Base-by-base conservation (phyloP, 31 red algal genomes). In the Odonthalia washingtoniensis region DNA sequence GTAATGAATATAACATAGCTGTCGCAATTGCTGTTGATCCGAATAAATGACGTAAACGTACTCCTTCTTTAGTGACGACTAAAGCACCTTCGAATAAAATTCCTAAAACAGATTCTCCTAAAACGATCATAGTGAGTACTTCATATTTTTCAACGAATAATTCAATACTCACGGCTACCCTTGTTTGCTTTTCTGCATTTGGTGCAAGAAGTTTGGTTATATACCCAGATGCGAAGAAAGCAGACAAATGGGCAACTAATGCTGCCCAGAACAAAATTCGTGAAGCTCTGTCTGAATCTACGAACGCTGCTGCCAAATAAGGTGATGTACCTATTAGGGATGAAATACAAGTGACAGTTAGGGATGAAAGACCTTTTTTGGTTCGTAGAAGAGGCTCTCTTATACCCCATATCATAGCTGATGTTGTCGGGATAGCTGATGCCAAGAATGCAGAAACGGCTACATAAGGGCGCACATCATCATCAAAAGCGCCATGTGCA, bases 221-320 rank as follows among this genome's bases (percentile, higher is more conserved):
- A 4, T 35, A 34, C 6, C 49, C 44, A 4, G 90, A 73, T 9
- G 81, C 32, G n/a, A 81, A 74, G 26, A 77, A 28, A 12, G 74
- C 27, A 36, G 72, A 38, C 16, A 84, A 62, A 32, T 91, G 79
- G 2, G 75, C 26, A 49, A 36, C 40, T 24, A 85, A 26, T 4
- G 90, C 53, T 74, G 86, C 57, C 83, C 90, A 87, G 42, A 82
- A 93, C 77, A 86, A 82, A 17, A 70, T 82, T 5, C 77, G 37
- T 17, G 83, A 77, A 18, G 69, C 65, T 26, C 77, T 24, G 40
- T 79, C 82, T 0, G 86, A 83, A 4, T 32, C 9, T 21, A 95
- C 75, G 90, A 89, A 95, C 2, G 92, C 92, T 1, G 92, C 92
- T 0, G 78, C 84, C 28, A 95, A 52, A 53, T 95, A 95, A 41